Percentiles rank a stretch among this genome's conserved stretches.
Conservation (phyloP, 177 flowering plant genomes). For the Vitis hybrid region DNA sequence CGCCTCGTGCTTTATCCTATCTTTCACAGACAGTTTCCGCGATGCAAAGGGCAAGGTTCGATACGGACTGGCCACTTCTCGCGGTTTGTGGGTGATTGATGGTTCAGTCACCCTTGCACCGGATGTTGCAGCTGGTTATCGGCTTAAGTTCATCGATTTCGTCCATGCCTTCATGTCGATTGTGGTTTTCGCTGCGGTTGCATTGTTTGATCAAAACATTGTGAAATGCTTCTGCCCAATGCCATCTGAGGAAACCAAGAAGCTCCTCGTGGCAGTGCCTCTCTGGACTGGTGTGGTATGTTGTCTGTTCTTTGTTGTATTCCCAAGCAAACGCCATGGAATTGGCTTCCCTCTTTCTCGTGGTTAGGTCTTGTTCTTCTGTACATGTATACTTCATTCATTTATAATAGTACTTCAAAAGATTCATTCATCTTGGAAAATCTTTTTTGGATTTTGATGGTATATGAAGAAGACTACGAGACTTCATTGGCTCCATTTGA, state of each 20-base stretch:
- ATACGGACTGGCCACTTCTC: conserved; percentile 44
- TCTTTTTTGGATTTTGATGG: no score
- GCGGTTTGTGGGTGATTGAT: conserved; percentile 44
- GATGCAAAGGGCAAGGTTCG: conserved; percentile 51
- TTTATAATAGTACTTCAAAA: no score
- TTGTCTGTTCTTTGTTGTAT: conserved; percentile 39
- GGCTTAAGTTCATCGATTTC: conserved; percentile 36
- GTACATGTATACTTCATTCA: neutral
- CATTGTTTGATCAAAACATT: conserved; percentile 49
- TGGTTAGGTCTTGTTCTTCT: conserved; percentile 4
- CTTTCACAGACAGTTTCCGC: conserved; percentile 60
- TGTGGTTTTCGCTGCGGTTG: conserved; percentile 49
- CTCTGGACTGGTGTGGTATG: conserved; percentile 36
- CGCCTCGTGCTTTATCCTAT: conserved; percentile 37
- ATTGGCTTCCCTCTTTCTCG: conserved; percentile 56
- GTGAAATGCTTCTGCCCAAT: conserved; percentile 42
- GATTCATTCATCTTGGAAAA: no score
- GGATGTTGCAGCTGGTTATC: conserved; percentile 27
- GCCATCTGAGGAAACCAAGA: conserved; percentile 37
- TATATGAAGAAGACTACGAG: no score
- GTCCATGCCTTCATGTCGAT: conserved; percentile 40
- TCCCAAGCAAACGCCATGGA: conserved; percentile 51
- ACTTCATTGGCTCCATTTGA: no score
- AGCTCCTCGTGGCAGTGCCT: conserved; percentile 39
- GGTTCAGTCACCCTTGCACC: conserved; percentile 17